Percentiles rank a stretch among this genome's conserved stretches.
Evolutionary conservation across 768 basidiomycete species (phyloP).

Genomic region (Phanerodontia chrysosporium): DNA sequence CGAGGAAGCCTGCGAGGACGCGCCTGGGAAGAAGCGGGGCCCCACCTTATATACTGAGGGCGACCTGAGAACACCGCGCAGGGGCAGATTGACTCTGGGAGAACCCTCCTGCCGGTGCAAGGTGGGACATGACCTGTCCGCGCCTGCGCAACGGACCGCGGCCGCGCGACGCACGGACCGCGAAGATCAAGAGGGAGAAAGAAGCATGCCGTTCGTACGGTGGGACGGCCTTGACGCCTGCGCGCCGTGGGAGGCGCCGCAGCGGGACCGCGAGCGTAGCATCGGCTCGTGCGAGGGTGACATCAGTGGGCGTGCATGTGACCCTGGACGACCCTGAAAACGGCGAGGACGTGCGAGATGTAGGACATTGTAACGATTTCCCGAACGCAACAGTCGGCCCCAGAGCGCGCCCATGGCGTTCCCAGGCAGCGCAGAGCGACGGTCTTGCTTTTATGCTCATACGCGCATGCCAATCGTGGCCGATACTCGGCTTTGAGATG

Average conservation of each 20-base stretch:
- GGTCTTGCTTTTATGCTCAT: too few species aligned
- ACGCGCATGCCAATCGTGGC: too few species aligned
- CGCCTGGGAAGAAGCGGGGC: slow-evolving; percentile 4
- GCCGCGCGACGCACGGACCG: not conserved
- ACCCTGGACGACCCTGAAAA: not conserved
- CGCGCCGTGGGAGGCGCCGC: not conserved
- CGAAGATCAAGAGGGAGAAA: not conserved
- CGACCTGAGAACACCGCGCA: not conserved
- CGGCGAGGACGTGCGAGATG: not conserved
- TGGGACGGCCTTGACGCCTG: not conserved
- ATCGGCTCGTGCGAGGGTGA: not conserved
- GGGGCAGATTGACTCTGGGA: not conserved
- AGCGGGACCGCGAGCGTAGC: not conserved
- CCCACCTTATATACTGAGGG: not conserved
- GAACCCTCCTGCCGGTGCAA: not conserved
- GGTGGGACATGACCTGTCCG: not conserved
- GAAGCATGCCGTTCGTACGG: not conserved
- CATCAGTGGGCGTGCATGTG: slow-evolving; percentile 2
- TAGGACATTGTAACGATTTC: not conserved
- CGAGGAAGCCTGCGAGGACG: slow-evolving; percentile 1
- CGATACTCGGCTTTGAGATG: too few species aligned
- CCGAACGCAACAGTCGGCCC: not conserved
- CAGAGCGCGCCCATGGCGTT: not conserved
- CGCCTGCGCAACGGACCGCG: not conserved
- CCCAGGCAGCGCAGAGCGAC: not conserved